Percentiles rank a stretch among this genome's conserved stretches.
These are phyloP conservation scores for Borovskyia barvae DNA, from an alignment of 208 protist species.

Conservation along the genomic window DNA sequence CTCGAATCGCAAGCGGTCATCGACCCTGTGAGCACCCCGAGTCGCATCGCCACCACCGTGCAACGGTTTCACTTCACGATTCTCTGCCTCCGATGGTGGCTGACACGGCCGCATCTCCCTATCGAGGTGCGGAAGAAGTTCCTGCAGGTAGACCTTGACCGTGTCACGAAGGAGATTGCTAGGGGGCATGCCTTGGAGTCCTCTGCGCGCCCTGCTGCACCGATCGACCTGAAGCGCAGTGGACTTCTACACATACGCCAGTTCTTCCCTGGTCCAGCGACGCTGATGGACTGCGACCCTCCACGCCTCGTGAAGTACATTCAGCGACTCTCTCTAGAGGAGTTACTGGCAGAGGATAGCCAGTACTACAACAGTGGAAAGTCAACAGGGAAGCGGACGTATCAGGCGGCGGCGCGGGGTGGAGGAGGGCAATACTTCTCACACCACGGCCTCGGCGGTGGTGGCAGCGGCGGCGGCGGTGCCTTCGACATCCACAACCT, in stretches of 20 bases:
- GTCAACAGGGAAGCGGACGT: conserved; percentile 4
- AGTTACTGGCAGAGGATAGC: conserved; percentile 61
- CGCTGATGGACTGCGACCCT: conserved; percentile 85
- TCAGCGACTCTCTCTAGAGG: conserved; percentile 79
- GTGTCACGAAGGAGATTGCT: conserved; percentile 52
- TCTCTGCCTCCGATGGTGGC: conserved; percentile 66
- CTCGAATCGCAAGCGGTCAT: conserved; percentile 67
- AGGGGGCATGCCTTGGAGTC: conserved; percentile 45
- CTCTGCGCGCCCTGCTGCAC: conserved; percentile 50
- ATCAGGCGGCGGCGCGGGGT: conserved; percentile 1
- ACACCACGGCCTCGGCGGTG: conserved; percentile 10
- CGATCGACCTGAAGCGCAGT: conserved; percentile 88
- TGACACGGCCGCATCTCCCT: conserved; percentile 83
- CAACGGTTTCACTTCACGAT: conserved; percentile 82
- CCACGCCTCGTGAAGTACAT: conserved; percentile 82
- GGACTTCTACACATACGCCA: conserved; percentile 89
- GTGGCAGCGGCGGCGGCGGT: conserved; percentile 20
- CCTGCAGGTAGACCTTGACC: conserved; percentile 68
- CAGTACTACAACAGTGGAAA: conserved; percentile 26
- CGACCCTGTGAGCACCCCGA: conserved; percentile 63
- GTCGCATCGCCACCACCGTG: conserved; percentile 49
- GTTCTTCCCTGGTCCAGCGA: conserved; percentile 81
- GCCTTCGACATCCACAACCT: conserved; percentile 58
- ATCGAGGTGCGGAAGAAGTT: conserved; percentile 87
- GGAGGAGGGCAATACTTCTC: conserved; percentile 11